phyloP scores from a whole-genome alignment of 2,329 filamentous ascomycete species.

The Diplodia intermedia region DNA sequence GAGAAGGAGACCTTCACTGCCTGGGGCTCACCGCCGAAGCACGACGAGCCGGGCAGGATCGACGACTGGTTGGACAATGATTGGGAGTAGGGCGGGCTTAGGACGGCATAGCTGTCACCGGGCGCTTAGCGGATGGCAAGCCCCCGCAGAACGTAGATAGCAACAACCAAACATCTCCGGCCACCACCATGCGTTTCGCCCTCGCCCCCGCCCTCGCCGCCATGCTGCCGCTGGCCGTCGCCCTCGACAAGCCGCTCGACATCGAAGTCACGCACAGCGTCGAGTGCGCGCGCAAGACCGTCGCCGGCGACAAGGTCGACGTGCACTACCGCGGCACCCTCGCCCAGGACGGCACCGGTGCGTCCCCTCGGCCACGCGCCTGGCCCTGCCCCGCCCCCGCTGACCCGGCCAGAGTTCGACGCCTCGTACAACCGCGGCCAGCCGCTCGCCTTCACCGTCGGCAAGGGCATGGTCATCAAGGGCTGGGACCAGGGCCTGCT shows the following conservation, averaged over 20 bases:
- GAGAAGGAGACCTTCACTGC: too few relatives aligned
- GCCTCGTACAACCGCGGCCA: conserved; percentile 76
- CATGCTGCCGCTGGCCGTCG: conserved; percentile 28
- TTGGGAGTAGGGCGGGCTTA: too few relatives aligned
- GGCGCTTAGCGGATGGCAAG: too few relatives aligned
- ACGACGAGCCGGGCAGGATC: too few relatives aligned
- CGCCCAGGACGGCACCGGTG: conserved; percentile 63
- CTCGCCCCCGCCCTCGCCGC: conserved; percentile 13
- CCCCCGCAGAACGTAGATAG: too few relatives aligned
- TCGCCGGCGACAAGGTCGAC: conserved; percentile 54
- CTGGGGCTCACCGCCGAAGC: too few relatives aligned
- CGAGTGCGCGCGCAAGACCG: conserved; percentile 54
- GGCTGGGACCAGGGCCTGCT: conserved; percentile 92
- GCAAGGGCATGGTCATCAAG: conserved; percentile 83
- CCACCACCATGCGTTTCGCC: conserved; percentile 28
- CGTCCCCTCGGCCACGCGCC: neutral
- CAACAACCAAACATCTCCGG: neutral
- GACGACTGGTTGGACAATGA: too few relatives aligned
- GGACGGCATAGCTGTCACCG: too few relatives aligned
- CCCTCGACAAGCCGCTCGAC: conserved; percentile 39
- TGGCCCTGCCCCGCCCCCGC: neutral
- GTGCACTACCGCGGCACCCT: conserved; percentile 61
- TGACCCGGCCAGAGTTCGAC: conserved; percentile 66
- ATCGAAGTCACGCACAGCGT: conserved; percentile 54
- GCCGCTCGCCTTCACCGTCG: conserved; percentile 82